phyloP scores from a whole-genome alignment of 1,284 basidiomycete genomes.

The Irpex sp. region DNA sequence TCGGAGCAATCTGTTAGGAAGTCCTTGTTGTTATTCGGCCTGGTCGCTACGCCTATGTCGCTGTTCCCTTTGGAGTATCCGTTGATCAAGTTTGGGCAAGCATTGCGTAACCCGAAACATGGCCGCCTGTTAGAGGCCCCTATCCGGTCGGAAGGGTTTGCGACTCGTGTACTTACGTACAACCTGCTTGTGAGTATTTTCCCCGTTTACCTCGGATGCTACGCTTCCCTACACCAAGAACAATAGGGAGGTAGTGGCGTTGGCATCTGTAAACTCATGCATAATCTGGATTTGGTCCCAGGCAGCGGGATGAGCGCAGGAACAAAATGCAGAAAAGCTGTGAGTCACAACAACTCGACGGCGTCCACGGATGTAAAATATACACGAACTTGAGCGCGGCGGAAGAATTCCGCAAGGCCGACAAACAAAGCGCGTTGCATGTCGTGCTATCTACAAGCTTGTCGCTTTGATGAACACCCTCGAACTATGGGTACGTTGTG shows the following conservation, averaged over 20 bases:
- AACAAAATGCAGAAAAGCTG: neutral
- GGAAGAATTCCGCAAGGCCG: neutral
- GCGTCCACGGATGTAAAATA: neutral
- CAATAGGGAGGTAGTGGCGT: too few species aligned
- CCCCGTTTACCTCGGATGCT: too few species aligned
- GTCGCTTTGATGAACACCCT: too few species aligned
- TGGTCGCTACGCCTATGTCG: too few species aligned
- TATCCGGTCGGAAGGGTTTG: neutral
- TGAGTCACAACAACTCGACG: neutral
- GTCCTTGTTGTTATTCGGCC: neutral
- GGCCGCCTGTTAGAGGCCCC: neutral
- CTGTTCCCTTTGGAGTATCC: too few species aligned
- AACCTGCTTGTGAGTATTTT: too few species aligned
- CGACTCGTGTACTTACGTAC: too few species aligned
- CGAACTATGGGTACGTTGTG: too few species aligned
- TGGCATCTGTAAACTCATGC: too few species aligned
- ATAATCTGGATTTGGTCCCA: too few species aligned
- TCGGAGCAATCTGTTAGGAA: neutral
- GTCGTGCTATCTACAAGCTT: too few species aligned
- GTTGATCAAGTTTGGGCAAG: neutral
- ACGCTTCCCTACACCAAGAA: too few species aligned
- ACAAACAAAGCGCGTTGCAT: neutral
- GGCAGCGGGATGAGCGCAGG: neutral
- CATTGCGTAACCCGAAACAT: neutral
- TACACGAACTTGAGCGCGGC: neutral